These are phyloP conservation scores for Colletotrichum salicis DNA, from an alignment of 2,329 filamentous ascomycete genomes.

Conservation along the genomic window DNA sequence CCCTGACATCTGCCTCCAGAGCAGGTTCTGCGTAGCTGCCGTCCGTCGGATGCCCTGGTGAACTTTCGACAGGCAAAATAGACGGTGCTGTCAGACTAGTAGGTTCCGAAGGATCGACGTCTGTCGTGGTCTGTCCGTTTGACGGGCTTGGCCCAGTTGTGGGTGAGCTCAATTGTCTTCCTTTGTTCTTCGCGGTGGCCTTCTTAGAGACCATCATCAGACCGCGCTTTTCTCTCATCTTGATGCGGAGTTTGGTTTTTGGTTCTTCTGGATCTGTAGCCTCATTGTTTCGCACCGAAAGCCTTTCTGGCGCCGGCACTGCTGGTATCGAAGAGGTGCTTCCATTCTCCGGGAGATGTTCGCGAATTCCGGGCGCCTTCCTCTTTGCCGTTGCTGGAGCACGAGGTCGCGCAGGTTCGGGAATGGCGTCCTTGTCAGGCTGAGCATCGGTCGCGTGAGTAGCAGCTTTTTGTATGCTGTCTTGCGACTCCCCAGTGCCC, in stretches of 20 bases:
- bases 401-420: not conserved
- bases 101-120: not conserved
- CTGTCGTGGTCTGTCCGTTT: not conserved
- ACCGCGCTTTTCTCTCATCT: slow-evolving; percentile 58
- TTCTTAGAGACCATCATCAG: slow-evolving; percentile 58
- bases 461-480: not conserved
- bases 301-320: not conserved
- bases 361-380: not conserved
- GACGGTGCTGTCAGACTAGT: not conserved
- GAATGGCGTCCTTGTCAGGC: not conserved
- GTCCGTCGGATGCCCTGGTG: not conserved
- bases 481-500: not conserved
- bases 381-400: not conserved
- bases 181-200: slow-evolving; percentile 16
- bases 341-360: not conserved
- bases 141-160: not conserved
- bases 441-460: not conserved
- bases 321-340: not conserved
- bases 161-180: not conserved
- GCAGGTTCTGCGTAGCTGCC: not conserved
- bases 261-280: slow-evolving; percentile 34
- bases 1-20: not conserved
- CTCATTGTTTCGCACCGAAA: not conserved
- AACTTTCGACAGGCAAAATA: not conserved
- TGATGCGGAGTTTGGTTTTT: slow-evolving; percentile 59